Evolutionary conservation across 805 yeast species (phyloP).

Genomic region (Brettanomyces nanus): DNA sequence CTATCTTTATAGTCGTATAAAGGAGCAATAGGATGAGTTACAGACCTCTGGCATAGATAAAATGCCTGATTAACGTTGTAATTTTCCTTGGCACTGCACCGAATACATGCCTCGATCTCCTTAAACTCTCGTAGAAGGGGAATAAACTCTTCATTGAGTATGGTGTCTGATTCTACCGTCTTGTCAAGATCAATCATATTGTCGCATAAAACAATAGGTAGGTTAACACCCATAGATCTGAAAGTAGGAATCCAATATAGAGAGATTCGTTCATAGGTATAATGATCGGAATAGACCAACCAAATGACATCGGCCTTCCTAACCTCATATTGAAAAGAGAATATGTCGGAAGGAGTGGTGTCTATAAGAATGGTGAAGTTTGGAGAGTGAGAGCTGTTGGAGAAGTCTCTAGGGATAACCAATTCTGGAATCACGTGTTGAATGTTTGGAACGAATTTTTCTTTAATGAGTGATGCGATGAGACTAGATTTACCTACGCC

Average conservation of each 20-base stretch:
- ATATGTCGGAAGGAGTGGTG: conserved; percentile 62
- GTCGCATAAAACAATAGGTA: conserved; percentile 87
- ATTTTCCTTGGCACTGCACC: conserved; percentile 79
- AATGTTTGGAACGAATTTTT: conserved; percentile 65
- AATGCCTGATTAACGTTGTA: conserved; percentile 86
- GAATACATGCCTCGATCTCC: conserved; percentile 86
- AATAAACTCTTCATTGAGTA: conserved; percentile 69
- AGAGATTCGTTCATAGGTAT: conserved; percentile 86
- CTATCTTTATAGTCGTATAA: conserved; percentile 89
- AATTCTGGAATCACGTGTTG: conserved; percentile 79
- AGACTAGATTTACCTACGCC: conserved; percentile 81
- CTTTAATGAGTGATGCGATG: conserved; percentile 75
- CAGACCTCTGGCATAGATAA: conserved; percentile 88
- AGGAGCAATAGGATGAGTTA: conserved; percentile 89
- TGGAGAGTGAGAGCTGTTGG: conserved; percentile 46
- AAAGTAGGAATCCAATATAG: conserved; percentile 93
- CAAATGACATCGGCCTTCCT: conserved; percentile 85
- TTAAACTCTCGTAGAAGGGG: conserved; percentile 85
- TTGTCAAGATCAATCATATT: conserved; percentile 37
- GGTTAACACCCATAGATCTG: conserved; percentile 85
- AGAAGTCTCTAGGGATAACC: conserved; percentile 67
- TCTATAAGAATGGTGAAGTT: conserved; percentile 70
- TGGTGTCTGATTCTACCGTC: conserved; percentile 34
- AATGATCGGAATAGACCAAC: conserved; percentile 91
- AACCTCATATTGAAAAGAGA: conserved; percentile 58